Evolutionary conservation across 2,329 filamentous ascomycete species (phyloP).

Genomic region (Aspergillus brunneoviolaceus): DNA sequence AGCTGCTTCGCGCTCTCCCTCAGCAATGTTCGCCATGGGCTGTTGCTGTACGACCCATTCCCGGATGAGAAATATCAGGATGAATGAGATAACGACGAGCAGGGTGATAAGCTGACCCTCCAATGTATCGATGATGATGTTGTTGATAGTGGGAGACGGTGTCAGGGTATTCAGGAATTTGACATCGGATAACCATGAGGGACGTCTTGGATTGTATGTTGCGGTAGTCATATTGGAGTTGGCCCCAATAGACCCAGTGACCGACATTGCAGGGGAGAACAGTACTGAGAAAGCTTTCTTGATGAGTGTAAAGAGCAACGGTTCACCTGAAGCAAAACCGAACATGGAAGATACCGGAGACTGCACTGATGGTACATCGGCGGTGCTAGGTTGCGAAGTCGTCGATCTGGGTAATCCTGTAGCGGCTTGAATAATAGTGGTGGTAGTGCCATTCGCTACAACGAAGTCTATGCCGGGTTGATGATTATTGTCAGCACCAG

Average conservation of each 20-base stretch:
- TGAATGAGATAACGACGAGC: constrained; percentile 87
- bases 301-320: constrained; percentile 47
- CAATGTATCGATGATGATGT: constrained; percentile 74
- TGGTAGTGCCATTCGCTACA: constrained; percentile 29
- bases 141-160: constrained; percentile 69
- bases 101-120: constrained; percentile 95
- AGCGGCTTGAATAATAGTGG: constrained; percentile 20
- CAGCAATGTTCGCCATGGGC: constrained; percentile 81
- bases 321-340: constrained; percentile 45
- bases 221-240: constrained; percentile 28
- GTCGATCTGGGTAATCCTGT: constrained; percentile 26
- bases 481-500: constrained; percentile 30
- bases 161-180: constrained; percentile 59
- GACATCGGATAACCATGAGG: constrained; percentile 59
- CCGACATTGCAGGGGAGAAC: constrained; percentile 33
- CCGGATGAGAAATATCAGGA: constrained; percentile 91
- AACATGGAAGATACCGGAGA: constrained; percentile 42
- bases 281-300: constrained; percentile 44
- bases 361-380: constrained; percentile 31
- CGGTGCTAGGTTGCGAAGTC: constrained; percentile 25
- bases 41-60: constrained; percentile 99
- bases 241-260: constrained; percentile 26
- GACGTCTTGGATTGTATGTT: constrained; percentile 36
- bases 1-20: constrained; percentile 51
- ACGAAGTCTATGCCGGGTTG: constrained; percentile 22